phyloP scores from a whole-genome alignment of 1,284 basidiomycete genomes.

The Leccinum pachyderme region DNA sequence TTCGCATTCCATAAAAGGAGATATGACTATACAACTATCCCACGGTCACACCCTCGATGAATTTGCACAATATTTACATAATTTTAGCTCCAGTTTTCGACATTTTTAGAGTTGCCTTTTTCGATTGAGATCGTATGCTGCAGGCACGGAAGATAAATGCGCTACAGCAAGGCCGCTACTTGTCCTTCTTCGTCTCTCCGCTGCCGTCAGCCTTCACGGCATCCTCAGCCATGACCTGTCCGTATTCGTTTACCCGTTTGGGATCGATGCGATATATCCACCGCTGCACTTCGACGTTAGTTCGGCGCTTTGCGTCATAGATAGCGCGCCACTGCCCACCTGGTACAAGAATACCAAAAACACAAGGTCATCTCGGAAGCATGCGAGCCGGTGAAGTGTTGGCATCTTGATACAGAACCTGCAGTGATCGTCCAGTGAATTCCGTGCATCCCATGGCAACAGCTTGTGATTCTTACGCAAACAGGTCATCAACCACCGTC shows the following conservation, averaged over 20 bases:
- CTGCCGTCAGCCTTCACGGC: slow-evolving; percentile 42
- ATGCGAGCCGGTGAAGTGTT: slow-evolving; percentile 84
- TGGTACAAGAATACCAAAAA: slow-evolving; percentile 86
- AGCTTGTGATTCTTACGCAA: slow-evolving; percentile 59
- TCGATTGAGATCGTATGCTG: background rate
- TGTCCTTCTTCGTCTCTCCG: slow-evolving; percentile 51
- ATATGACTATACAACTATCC: slow-evolving; percentile 17
- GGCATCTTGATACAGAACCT: slow-evolving; percentile 97
- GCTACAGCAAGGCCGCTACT: slow-evolving; percentile 32
- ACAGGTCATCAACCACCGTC: slow-evolving; percentile 91
- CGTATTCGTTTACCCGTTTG: slow-evolving; percentile 93
- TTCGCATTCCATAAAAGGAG: slow-evolving; percentile 25
- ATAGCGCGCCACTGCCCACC: slow-evolving; percentile 44
- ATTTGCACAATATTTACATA: background rate
- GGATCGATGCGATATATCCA: slow-evolving; percentile 97
- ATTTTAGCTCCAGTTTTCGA: slow-evolving; percentile 4
- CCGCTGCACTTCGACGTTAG: slow-evolving; percentile 48
- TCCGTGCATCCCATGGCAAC: slow-evolving; percentile 18
- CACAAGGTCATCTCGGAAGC: slow-evolving; percentile 90
- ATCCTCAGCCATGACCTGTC: slow-evolving; percentile 70
- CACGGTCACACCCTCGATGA: slow-evolving; percentile 27
- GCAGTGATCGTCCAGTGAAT: slow-evolving; percentile 13
- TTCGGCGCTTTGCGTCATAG: slow-evolving; percentile 4
- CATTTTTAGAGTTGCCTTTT: slow-evolving; percentile 12
- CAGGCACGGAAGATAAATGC: background rate